Conservation (phyloP, 768 basidiomycete species). For the Lactarius hatsudake region DNA sequence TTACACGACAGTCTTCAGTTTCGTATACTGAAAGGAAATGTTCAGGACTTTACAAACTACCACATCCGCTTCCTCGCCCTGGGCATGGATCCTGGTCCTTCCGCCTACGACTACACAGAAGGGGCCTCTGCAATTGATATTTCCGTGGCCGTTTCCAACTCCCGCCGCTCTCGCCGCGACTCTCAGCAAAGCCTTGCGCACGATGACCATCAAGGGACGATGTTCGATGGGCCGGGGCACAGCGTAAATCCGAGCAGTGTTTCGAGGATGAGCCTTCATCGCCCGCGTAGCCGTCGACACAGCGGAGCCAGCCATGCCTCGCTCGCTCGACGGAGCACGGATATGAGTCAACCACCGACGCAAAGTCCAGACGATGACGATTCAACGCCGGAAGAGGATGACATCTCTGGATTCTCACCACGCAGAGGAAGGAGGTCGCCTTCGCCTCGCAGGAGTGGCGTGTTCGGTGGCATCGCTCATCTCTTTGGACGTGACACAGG, state of each 20-base stretch:
- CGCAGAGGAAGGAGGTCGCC: conserved; percentile 28
- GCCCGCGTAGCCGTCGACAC: conserved; percentile 49
- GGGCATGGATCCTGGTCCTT: conserved; percentile 23
- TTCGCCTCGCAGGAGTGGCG: conserved; percentile 37
- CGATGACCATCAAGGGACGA: conserved; percentile 57
- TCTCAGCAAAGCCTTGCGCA: conserved; percentile 64
- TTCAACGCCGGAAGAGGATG: conserved; percentile 25
- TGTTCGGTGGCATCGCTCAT: conserved; percentile 65
- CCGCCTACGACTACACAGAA: conserved; percentile 72
- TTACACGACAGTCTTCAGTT: neutral
- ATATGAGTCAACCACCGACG: conserved; percentile 9
- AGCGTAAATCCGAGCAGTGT: conserved; percentile 72
- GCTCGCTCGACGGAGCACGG: conserved; percentile 14
- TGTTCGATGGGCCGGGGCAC: conserved; percentile 73
- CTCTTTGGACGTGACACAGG: conserved; percentile 48
- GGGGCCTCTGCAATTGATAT: conserved; percentile 81
- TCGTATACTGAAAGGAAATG: neutral
- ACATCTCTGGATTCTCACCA: conserved; percentile 8
- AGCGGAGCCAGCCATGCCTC: conserved; percentile 31
- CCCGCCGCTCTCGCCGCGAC: conserved; percentile 55
- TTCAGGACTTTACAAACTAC: neutral
- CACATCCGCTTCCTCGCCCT: neutral
- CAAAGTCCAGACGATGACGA: conserved; percentile 22
- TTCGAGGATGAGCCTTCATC: conserved; percentile 56
- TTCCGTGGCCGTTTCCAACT: conserved; percentile 51